Conservation (phyloP, 2,329 filamentous ascomycete genomes). For the Colletotrichum melonis region DNA sequence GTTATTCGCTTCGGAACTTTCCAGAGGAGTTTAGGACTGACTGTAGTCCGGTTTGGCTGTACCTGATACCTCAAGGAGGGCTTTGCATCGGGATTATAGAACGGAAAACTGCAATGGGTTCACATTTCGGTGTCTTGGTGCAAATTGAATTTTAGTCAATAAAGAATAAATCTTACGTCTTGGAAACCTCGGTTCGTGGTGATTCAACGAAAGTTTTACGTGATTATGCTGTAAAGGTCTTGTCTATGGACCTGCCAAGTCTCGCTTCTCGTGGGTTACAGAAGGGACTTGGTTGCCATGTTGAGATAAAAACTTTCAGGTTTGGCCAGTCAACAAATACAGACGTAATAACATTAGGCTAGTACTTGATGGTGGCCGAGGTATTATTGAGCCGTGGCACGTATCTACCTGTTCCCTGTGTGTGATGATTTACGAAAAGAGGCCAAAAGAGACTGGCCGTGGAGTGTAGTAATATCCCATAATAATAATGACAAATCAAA, state of each 20-base stretch:
- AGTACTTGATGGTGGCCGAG: conserved; percentile 2
- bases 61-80: conserved; percentile 8
- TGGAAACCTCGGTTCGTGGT: conserved; percentile 1
- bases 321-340: conserved; percentile 2
- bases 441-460: neutral
- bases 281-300: neutral
- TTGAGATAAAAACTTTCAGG: neutral
- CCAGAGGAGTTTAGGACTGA: conserved; percentile 12
- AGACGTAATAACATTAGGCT: conserved; percentile 26
- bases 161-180: neutral
- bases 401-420: neutral
- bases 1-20: neutral
- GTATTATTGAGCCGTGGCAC: conserved; percentile 18
- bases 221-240: neutral
- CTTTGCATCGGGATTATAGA: neutral
- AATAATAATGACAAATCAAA: conserved; percentile 19
- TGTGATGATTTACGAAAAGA: neutral
- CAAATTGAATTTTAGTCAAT: neutral
- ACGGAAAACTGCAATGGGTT: neutral
- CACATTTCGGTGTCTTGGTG: neutral
- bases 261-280: neutral
- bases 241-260: neutral
- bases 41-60: neutral
- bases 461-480: neutral
- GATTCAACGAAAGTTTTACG: neutral